Percentiles rank a stretch among this genome's conserved stretches.
phyloP scores from a whole-genome alignment of 805 yeast genomes.

The Wickerhamomyces bovis region DNA sequence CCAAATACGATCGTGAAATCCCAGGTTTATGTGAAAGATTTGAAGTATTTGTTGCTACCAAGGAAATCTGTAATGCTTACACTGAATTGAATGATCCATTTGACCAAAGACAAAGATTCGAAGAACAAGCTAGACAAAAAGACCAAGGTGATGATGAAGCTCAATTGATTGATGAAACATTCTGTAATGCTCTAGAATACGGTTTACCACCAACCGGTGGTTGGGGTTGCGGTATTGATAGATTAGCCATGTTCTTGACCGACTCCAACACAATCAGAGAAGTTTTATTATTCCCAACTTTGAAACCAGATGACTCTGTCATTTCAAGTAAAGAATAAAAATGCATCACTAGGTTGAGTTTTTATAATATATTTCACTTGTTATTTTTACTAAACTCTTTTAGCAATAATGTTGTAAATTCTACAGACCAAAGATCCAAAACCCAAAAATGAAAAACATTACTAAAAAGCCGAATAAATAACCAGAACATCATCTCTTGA shows the following conservation, averaged over 20 bases:
- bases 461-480: not conserved
- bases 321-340: slow-evolving; percentile 9
- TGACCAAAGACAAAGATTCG: slow-evolving; percentile 95
- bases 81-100: slow-evolving; percentile 99
- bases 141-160: slow-evolving; percentile 99
- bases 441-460: not conserved
- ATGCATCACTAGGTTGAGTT: not conserved
- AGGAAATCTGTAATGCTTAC: slow-evolving; percentile 97
- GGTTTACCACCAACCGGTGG: slow-evolving; percentile 99
- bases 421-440: not conserved
- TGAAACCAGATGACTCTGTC: slow-evolving; percentile 74
- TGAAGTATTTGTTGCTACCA: slow-evolving; percentile 97
- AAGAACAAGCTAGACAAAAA: slow-evolving; percentile 98
- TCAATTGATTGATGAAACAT: slow-evolving; percentile 90
- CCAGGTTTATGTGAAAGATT: slow-evolving; percentile 98
- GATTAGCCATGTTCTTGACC: slow-evolving; percentile 96
- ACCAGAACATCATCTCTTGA: slow-evolving; percentile 26
- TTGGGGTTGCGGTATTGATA: slow-evolving; percentile 99
- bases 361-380: not conserved
- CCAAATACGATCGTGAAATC: slow-evolving; percentile 85
- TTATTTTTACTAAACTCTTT: no score
- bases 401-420: no score
- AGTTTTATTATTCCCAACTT: slow-evolving; percentile 95
- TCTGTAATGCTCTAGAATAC: slow-evolving; percentile 96
- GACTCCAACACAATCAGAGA: slow-evolving; percentile 96